Evolutionary conservation across 2,329 filamentous ascomycete genomes (phyloP).

Genomic region (Alternaria gansuensis): DNA sequence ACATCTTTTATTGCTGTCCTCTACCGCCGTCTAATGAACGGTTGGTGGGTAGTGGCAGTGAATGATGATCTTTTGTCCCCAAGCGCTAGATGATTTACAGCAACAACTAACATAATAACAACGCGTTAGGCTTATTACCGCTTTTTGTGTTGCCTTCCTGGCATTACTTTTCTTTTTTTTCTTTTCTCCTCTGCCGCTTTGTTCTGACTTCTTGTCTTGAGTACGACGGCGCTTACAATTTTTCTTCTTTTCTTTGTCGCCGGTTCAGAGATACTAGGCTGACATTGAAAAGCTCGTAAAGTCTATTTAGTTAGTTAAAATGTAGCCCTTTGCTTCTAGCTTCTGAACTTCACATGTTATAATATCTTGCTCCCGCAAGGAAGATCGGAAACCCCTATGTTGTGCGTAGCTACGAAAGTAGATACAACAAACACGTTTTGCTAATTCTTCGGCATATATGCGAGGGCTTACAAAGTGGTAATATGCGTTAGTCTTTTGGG

Average conservation of each 20-base stretch:
- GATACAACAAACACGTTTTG: neutral
- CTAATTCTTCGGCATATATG: no score
- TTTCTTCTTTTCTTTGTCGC: neutral
- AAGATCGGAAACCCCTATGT: neutral
- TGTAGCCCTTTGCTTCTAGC: no score
- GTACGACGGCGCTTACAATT: neutral
- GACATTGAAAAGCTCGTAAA: neutral
- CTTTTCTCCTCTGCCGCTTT: neutral
- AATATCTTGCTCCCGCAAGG: neutral
- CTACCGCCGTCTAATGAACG: no score
- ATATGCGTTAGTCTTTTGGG: neutral
- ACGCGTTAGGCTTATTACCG: neutral
- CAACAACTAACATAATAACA: neutral
- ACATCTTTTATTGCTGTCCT: neutral
- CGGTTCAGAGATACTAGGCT: neutral
- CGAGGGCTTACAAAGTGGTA: no score
- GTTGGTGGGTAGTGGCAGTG: neutral
- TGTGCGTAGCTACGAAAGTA: no score
- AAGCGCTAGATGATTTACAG: neutral
- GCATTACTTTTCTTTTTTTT: neutral
- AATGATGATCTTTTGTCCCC: neutral
- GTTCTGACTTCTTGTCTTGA: neutral
- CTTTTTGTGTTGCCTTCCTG: no score
- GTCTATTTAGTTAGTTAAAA: rapidly evolving
- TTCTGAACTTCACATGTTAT: neutral